Base-by-base conservation (phyloP, 192 early-diverging fungal genomes). In the Dissophora ornata region DNA sequence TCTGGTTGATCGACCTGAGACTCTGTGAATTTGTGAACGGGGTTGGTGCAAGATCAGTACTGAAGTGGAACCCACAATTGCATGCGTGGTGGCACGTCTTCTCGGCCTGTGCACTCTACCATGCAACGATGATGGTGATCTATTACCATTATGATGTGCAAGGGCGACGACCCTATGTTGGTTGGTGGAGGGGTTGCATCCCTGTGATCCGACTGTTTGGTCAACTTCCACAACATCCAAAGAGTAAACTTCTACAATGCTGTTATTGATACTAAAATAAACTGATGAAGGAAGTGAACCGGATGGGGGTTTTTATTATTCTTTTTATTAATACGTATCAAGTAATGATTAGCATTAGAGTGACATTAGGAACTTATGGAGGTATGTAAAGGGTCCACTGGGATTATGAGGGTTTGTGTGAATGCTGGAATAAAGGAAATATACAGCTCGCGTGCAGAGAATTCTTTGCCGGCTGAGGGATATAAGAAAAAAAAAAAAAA, bases 51-150 rank as follows among this genome's bases (percentile, higher is more conserved):
- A 51, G 13, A 34, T 69, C 67, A 3, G 11, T 59, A 18, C 50
- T 69, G 29, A 54, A 40, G 18, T 69, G 34, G 38, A 89, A 89
- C 46, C 41, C 82, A 34, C 88, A 89, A 69, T 75, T 89, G 13
- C 88, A 89, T 57, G 88, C 88, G 13, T 84, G 84, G 84, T 89
- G 88, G 88, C 88, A 89, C 63, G 77, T 87, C 7, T 67, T 89
- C 15, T 69, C 67, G 10, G 57, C 57, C 8, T 24, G 30, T 28
- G 67, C 67, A 6, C 57, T 69, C 16, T 69, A 69, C 19, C 67
- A 69, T 54, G 67, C 67, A 0, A 60, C 30, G 19, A 61, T 69
- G 67, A 21, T 69, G 29, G 32, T 69, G 3, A 21, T 54, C 21
- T 69, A 69, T 28, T 69, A 69, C 22, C 57, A 69, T 29, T 69